phyloP scores from a whole-genome alignment of 2,329 filamentous ascomycete species.

The Fusarium mexicanum region DNA sequence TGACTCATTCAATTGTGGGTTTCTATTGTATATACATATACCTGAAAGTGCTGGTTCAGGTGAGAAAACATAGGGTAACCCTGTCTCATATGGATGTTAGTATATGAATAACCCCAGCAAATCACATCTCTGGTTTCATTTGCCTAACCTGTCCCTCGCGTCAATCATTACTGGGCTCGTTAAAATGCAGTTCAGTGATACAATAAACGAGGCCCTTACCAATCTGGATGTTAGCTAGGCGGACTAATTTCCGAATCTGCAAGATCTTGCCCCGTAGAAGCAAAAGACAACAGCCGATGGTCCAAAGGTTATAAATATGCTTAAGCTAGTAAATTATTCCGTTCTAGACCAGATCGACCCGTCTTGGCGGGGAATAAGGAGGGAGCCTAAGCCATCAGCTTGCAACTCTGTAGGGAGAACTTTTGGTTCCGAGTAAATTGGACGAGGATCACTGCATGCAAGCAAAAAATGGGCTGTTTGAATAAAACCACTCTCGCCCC shows the following conservation, averaged over 20 bases:
- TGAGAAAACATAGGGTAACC: not conserved
- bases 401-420: slow-evolving; percentile 1
- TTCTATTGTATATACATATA: not conserved
- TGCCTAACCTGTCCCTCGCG: not conserved
- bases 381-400: slow-evolving; percentile 14
- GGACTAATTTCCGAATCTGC: slow-evolving; percentile 11
- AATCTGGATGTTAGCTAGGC: not conserved
- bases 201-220: not conserved
- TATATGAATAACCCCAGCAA: not conserved
- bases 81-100: not conserved
- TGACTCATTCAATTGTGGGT: not conserved
- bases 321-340: slow-evolving; percentile 3
- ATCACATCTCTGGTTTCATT: not conserved
- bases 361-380: slow-evolving; percentile 8
- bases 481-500: not conserved
- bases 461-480: not conserved
- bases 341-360: slow-evolving; percentile 27
- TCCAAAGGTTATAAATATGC: slow-evolving; percentile 5
- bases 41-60: not conserved
- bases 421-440: slow-evolving; percentile 25
- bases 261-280: not conserved
- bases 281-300: not conserved
- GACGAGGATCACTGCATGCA: slow-evolving; percentile 2
- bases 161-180: not conserved
- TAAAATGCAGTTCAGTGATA: not conserved